These are phyloP conservation scores for Rosa chinensis DNA, from an alignment of 306 rosid genomes.

Conservation along the genomic window DNA sequence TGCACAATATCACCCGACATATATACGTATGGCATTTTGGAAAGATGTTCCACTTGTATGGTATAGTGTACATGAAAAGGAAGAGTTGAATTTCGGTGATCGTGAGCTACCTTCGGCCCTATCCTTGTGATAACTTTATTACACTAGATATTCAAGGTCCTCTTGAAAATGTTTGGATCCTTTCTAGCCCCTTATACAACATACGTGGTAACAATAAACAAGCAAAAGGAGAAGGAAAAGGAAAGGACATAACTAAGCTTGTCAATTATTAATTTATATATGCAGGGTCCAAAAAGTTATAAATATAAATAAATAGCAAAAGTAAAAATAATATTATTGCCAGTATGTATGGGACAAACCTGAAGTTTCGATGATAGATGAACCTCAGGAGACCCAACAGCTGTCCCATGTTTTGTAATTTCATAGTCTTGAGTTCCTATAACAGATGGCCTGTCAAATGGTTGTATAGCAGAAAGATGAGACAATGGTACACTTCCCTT, in stretches of 20 bases:
- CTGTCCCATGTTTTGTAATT: constrained; percentile 72
- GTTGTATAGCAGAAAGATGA: constrained; percentile 72
- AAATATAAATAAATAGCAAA: neutral
- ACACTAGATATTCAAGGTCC: neutral
- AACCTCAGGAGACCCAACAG: constrained; percentile 95
- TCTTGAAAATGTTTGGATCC: neutral
- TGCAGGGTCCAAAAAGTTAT: constrained; percentile 1
- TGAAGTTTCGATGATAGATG: constrained; percentile 91
- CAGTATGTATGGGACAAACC: constrained; percentile 36
- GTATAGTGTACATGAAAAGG: neutral
- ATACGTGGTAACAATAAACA: neutral
- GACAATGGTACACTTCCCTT: constrained; percentile 54
- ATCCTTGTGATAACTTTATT: neutral
- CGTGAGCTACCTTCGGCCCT: neutral
- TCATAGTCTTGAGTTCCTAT: constrained; percentile 85
- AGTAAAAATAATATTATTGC: neutral
- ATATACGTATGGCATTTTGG: neutral
- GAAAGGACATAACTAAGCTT: neutral
- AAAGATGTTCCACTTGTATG: neutral
- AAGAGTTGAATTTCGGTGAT: neutral
- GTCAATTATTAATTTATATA: neutral
- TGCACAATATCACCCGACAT: neutral
- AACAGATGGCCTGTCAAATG: constrained; percentile 74
- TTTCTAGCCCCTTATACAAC: neutral
- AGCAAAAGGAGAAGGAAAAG: neutral